phyloP scores from a whole-genome alignment of 495 filamentous ascomycete species.

The Amniculicola lignicola region DNA sequence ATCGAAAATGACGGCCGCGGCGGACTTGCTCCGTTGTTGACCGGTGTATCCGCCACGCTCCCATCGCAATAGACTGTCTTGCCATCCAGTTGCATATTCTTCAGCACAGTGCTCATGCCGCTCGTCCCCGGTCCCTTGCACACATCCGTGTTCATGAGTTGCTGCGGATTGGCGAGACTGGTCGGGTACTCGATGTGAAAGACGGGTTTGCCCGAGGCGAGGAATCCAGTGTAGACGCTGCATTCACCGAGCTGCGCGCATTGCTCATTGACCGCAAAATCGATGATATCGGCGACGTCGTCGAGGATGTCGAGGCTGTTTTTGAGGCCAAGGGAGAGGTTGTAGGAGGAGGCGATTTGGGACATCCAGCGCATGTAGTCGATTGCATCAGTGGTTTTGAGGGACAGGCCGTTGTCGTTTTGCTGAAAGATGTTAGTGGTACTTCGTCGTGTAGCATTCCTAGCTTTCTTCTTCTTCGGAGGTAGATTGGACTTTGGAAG shows the following conservation, averaged over 20 bases:
- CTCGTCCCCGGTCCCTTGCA: conserved; percentile 17
- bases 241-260: conserved; percentile 59
- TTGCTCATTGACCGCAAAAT: conserved; percentile 71
- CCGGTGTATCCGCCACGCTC: conserved; percentile 20
- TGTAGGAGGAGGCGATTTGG: conserved; percentile 47
- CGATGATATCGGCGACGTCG: conserved; percentile 52
- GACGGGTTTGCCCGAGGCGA: conserved; percentile 61
- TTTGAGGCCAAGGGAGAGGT: conserved; percentile 61
- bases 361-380: conserved; percentile 60
- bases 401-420: conserved; percentile 53
- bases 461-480: conserved; percentile 21
- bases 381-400: conserved; percentile 54
- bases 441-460: not conserved
- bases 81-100: conserved; percentile 17
- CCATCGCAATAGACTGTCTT: conserved; percentile 26
- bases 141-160: not conserved
- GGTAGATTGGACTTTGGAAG: not conserved
- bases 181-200: conserved; percentile 66
- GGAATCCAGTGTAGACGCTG: conserved; percentile 52
- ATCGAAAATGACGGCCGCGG: conserved; percentile 4
- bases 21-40: conserved; percentile 13
- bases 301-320: conserved; percentile 59
- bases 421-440: conserved; percentile 18
- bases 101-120: conserved; percentile 26
- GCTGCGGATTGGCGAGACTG: not conserved